Evolutionary conservation across 2,329 filamentous ascomycete species (phyloP), one percentile per base, ranked within the genome.

Genomic region (Venturia aucupariae): DNA sequence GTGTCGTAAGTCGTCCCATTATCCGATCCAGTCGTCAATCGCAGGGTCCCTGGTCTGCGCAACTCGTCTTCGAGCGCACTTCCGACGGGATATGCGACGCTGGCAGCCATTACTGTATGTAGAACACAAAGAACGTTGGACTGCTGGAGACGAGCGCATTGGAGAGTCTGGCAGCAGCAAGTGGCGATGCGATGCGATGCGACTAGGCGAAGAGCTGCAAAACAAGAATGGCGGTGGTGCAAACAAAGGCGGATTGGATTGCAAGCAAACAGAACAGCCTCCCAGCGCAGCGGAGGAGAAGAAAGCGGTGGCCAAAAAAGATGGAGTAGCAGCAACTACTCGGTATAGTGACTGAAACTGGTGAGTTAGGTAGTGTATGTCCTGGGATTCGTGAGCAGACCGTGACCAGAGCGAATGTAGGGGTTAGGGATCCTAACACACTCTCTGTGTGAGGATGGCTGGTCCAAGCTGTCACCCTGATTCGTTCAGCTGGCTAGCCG

Each of bases 1-100:
- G 76, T 68, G 70, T 71, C 74, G 70, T 71, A 66, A 62, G 70
- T 72, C 66, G 69, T 69, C 63, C 71, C 69, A 64, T 80, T 77
- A 80, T 72, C 75, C 78, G 71, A 78, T 70, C 72, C 75, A 77
- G 72, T 78, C 75, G 69, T 78, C 74, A 69, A 73, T 71, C 66
- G 75, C 75, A 66, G 76, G 75, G 70, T 77, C 72, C 70, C 75
- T 75, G 67, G 74, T 74, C 66, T 74, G 73, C 66, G 74, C 75
- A 70, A 77, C 70, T 69, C 75, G 75, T 67, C 75, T 74, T 70
- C 73, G 74, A 67, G 75, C 71, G 66, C 74, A 74, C 71, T 72
- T 71, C 66, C 74, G 75, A 67, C 75, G 70, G 69, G 75, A 70
- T 69, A 73, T 71, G 73, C 74, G 74, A 76, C 75, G 72, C 75